phyloP scores from a whole-genome alignment of 2,329 filamentous ascomycete genomes.

The Pseudodiploospora longispora region DNA sequence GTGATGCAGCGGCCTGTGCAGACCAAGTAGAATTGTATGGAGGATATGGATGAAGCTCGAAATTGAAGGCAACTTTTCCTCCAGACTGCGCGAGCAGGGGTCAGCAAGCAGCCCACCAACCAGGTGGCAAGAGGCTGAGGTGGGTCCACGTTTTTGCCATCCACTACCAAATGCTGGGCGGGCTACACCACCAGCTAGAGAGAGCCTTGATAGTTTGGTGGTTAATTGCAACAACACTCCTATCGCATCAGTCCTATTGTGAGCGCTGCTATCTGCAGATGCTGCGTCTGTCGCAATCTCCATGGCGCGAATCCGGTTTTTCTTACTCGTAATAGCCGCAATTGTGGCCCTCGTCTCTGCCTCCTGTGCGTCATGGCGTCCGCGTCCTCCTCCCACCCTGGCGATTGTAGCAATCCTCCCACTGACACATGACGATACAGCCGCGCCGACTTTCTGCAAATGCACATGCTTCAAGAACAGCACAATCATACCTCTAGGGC shows the following conservation, averaged over 20 bases:
- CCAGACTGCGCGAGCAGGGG: background rate
- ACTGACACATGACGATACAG: constrained; percentile 24
- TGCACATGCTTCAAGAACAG: constrained; percentile 64
- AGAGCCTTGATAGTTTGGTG: too few relatives aligned
- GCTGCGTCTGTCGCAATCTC: constrained; percentile 6
- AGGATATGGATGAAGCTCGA: background rate
- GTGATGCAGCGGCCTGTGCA: background rate
- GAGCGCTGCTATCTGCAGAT: background rate
- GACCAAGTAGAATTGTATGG: background rate
- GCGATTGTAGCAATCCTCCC: background rate
- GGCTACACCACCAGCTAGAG: too few relatives aligned
- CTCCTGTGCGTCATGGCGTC: constrained; percentile 28
- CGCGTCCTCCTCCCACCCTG: background rate
- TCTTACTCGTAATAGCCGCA: constrained; percentile 28
- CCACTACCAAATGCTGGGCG: background rate
- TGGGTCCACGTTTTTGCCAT: constrained; percentile 3
- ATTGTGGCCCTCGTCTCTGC: constrained; percentile 30
- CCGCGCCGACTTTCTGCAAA: constrained; percentile 59
- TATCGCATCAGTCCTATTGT: background rate
- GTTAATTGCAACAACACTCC: background rate
- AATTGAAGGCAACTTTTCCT: constrained; percentile 11
- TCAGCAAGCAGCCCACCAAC: constrained; percentile 15
- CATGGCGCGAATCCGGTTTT: constrained; percentile 33
- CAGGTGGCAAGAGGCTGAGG: constrained; percentile 14
- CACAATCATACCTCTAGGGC: constrained; percentile 56